Evolutionary conservation across 441 rosid genomes (phyloP).

Genomic region (Theobroma grandiflorum): DNA sequence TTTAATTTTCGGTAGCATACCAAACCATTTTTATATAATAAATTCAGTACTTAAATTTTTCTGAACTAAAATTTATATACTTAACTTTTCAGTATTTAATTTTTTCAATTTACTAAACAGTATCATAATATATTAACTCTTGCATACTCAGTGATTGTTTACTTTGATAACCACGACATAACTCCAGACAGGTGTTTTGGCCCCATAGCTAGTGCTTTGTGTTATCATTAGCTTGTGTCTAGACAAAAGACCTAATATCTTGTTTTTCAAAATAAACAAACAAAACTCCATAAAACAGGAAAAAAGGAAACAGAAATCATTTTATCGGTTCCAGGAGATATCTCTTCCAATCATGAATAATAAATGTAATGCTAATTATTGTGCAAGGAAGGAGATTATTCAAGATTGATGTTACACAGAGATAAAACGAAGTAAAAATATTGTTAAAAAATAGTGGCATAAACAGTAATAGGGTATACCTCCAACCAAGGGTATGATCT

Average conservation of each 20-base stretch:
- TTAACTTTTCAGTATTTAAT: no score
- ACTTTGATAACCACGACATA: not conserved
- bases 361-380: not conserved
- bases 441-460: not conserved
- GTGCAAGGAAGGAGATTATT: not conserved
- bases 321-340: not conserved
- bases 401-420: not conserved
- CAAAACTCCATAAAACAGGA: not conserved
- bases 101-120: no score
- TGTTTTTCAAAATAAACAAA: not conserved
- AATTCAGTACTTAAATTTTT: no score
- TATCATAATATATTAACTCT: not conserved
- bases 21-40: not conserved
- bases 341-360: not conserved
- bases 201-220: not conserved
- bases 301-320: not conserved
- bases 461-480: conserved; percentile 50
- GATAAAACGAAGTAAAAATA: not conserved
- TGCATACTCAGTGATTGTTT: not conserved
- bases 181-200: not conserved
- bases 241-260: not conserved
- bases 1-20: no score
- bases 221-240: not conserved
- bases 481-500: conserved; percentile 97
- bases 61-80: no score